These are phyloP conservation scores for Ilyonectria sp. DNA, from an alignment of 2,329 filamentous ascomycete genomes.

Conservation along the genomic window DNA sequence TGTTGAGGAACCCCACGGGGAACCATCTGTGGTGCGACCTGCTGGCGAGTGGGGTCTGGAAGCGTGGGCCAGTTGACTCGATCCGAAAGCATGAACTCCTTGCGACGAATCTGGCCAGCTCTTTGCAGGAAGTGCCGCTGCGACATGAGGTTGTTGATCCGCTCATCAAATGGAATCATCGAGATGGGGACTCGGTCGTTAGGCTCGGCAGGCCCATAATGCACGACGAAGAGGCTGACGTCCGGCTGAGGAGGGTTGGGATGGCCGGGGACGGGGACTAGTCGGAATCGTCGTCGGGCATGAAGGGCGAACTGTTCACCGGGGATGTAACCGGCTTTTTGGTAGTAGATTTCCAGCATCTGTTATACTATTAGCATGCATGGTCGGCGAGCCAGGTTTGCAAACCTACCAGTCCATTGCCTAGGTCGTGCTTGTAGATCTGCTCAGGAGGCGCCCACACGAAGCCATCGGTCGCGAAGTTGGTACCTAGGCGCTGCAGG, in stretches of 20 bases:
- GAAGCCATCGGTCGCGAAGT: constrained; percentile 92
- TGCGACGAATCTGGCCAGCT: constrained; percentile 86
- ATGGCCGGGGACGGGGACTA: constrained; percentile 80
- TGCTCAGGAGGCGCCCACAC: constrained; percentile 90
- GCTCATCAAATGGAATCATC: constrained; percentile 75
- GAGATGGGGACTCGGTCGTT: constrained; percentile 80
- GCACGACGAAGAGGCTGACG: constrained; percentile 89
- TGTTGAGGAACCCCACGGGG: constrained; percentile 69
- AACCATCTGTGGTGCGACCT: constrained; percentile 64
- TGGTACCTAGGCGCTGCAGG: constrained; percentile 76
- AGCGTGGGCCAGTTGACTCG: constrained; percentile 92
- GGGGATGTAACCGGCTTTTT: constrained; percentile 84
- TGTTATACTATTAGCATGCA: constrained; percentile 54
- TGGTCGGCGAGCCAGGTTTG: neutral
- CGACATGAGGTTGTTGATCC: constrained; percentile 72
- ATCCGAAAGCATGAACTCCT: constrained; percentile 96
- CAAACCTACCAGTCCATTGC: constrained; percentile 69
- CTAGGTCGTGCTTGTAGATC: constrained; percentile 80
- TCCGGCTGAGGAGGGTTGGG: constrained; percentile 81
- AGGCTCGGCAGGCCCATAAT: constrained; percentile 85
- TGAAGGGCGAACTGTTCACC: constrained; percentile 84
- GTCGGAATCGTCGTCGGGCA: constrained; percentile 87
- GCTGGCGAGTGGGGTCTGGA: constrained; percentile 66
- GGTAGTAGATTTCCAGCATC: constrained; percentile 91
- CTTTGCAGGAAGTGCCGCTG: constrained; percentile 76